Evolutionary conservation across 768 basidiomycete genomes (phyloP).

Genomic region (Hysterangium stoloniferum): DNA sequence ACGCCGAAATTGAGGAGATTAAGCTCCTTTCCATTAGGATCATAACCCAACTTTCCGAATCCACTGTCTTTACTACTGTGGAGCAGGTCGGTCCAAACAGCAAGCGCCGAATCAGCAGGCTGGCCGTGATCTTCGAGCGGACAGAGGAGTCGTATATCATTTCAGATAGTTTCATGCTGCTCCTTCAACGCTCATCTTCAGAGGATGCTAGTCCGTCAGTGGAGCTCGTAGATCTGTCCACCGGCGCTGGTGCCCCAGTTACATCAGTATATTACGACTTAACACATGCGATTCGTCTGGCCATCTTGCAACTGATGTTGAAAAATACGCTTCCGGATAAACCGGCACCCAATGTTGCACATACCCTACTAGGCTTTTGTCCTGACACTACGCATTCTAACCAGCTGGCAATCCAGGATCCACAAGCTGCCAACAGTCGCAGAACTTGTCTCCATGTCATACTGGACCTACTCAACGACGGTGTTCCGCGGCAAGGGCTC

Average conservation of each 20-base stretch:
- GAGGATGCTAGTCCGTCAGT: conserved; percentile 58
- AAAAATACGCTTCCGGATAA: conserved; percentile 58
- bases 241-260: conserved; percentile 69
- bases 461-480: conserved; percentile 65
- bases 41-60: conserved; percentile 55
- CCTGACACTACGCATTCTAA: conserved; percentile 30
- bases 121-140: conserved; percentile 72
- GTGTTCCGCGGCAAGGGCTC: conserved; percentile 45
- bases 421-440: conserved; percentile 61
- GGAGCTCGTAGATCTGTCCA: conserved; percentile 48
- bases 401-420: conserved; percentile 68
- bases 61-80: conserved; percentile 40
- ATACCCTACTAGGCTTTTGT: conserved; percentile 77
- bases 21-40: conserved; percentile 73
- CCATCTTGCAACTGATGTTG: conserved; percentile 76
- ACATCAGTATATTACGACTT: conserved; percentile 28
- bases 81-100: conserved; percentile 28
- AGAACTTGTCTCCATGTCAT: conserved; percentile 75
- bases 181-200: conserved; percentile 53
- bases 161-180: conserved; percentile 63
- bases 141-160: conserved; percentile 84
- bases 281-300: conserved; percentile 63
- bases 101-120: conserved; percentile 41
- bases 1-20: conserved; percentile 58
- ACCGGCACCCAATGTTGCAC: conserved; percentile 75